Evolutionary conservation across 2,329 filamentous ascomycete genomes (phyloP).

Genomic region (Immersiporthe knoxdaviesiana): DNA sequence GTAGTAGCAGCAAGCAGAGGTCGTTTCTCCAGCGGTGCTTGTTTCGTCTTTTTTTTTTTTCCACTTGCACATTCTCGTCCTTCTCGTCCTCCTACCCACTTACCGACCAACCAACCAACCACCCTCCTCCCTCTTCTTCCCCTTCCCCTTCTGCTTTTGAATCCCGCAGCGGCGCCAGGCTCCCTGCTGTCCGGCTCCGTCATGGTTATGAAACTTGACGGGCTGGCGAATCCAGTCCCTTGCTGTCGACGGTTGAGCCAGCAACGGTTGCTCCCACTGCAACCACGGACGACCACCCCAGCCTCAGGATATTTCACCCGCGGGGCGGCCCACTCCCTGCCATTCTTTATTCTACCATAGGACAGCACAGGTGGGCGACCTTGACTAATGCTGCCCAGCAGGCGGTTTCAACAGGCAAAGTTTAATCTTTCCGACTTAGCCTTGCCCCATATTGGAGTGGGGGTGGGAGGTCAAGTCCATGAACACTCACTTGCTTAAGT

Average conservation of each 20-base stretch:
- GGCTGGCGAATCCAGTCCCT: constrained; percentile 11
- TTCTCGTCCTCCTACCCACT: background rate
- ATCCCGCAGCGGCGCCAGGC: constrained; percentile 4
- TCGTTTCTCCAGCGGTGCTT: constrained; percentile 7
- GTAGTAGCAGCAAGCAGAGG: background rate
- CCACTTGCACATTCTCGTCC: constrained; percentile 1
- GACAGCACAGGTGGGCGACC: background rate
- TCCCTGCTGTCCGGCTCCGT: constrained; percentile 16
- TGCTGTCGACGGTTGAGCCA: constrained; percentile 5
- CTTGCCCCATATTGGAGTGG: background rate
- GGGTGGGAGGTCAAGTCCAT: background rate
- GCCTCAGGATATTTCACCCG: constrained; percentile 3
- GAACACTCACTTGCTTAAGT: background rate
- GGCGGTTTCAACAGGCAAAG: constrained; percentile 30
- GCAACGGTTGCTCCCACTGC: constrained; percentile 15
- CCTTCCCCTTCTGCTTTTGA: too few relatives aligned
- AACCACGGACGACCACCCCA: constrained; percentile 11
- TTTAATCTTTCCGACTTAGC: constrained; percentile 18
- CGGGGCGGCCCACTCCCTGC: background rate
- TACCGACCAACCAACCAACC: too few relatives aligned
- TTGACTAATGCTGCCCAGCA: constrained; percentile 10
- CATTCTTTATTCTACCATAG: background rate
- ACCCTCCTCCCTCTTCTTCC: too few relatives aligned
- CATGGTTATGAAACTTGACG: constrained; percentile 22
- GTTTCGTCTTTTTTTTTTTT: constrained; percentile 17